Base-by-base conservation (phyloP, 1,284 basidiomycete genomes). In the Cystobasidium slooffiae region DNA sequence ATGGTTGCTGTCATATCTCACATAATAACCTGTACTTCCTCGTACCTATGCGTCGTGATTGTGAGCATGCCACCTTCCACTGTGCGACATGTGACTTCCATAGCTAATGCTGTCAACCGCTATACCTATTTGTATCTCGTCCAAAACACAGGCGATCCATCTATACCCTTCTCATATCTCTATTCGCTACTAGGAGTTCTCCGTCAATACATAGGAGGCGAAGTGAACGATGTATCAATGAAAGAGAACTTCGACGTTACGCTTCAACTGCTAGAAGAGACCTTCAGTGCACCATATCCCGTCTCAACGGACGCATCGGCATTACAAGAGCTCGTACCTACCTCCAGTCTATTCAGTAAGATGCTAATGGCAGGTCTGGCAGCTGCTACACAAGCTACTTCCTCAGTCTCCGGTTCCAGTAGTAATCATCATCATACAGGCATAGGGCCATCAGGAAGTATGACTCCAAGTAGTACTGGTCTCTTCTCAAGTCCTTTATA, bases 171-270 rank as follows among this genome's bases (percentile, higher is more conserved):
- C 80, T 87, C 93, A 0, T 97, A 97, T 81, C 83, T 97, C 31
- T 88, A 91, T 79, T 88, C 90, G 0, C 94, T 97, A 80, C 84
- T 92, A 61, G 88, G 91, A 61, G 91, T 94, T 55, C 84, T 98
- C 49, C 85, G 87, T 62, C 93, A 96, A 75, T 98, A 98, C 82
- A 90, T 98, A 77, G 92, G 91, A 22, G 86, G 87, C 41, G 83
- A 89, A 20, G 88, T 88, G 10, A 87, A 88, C 22, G 87, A 89
- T 7, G 90, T 88, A 0, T 84, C 97, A 78, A 92, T 90, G 79
- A 97, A 97, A 74, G 80, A 97, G 91, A 87, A 97, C 41, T 87
- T 98, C 37, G 95, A 98, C 84, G 95, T 98, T 83, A 96, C 93
- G 75, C 86, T 98, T 53, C 95, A 97, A 81, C 43, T 74, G 31